A percentile compares a stretch with the other conserved stretches of the same genome.
phyloP scores from a whole-genome alignment of 2,329 filamentous ascomycete genomes.

The Apiospora malaysiana region DNA sequence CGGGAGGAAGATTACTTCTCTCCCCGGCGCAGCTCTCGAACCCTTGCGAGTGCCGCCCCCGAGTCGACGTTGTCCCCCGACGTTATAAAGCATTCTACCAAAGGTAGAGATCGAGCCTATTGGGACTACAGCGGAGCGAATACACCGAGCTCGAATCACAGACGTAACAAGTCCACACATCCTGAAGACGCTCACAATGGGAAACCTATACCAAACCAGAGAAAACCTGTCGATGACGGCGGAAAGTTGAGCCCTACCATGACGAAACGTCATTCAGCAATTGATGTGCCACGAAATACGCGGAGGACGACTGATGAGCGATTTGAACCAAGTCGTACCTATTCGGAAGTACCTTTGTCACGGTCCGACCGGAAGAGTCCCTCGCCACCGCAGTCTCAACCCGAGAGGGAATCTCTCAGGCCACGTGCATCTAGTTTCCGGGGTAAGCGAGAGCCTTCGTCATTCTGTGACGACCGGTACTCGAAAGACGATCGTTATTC shows the following conservation, averaged over 20 bases:
- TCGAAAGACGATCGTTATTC: constrained; percentile 34
- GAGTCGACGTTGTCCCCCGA: constrained; percentile 56
- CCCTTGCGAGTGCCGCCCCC: constrained; percentile 27
- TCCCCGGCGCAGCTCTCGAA: constrained; percentile 34
- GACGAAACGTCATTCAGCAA: constrained; percentile 34
- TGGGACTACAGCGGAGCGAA: constrained; percentile 29
- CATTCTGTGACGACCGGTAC: constrained; percentile 23
- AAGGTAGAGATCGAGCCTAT: constrained; percentile 38
- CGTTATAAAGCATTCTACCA: constrained; percentile 41
- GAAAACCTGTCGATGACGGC: constrained; percentile 31
- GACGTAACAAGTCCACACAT: constrained; percentile 30
- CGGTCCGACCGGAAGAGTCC: constrained; percentile 29
- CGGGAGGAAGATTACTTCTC: constrained; percentile 44
- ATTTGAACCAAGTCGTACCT: constrained; percentile 30
- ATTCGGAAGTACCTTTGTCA: constrained; percentile 29
- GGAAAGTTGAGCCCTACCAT: constrained; percentile 31
- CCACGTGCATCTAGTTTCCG: constrained; percentile 31
- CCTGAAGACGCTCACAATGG: constrained; percentile 30
- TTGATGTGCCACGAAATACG: constrained; percentile 33
- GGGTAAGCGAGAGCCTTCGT: constrained; percentile 31
- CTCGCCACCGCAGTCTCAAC: constrained; percentile 28
- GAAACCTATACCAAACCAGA: constrained; percentile 31
- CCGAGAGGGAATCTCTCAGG: constrained; percentile 33
- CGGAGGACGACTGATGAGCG: constrained; percentile 32
- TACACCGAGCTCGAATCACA: constrained; percentile 30